Evolutionary conservation across 2,329 filamentous ascomycete genomes (phyloP), one percentile per base, ranked within the genome.

Genomic region (Exutisphaerella laricina): DNA sequence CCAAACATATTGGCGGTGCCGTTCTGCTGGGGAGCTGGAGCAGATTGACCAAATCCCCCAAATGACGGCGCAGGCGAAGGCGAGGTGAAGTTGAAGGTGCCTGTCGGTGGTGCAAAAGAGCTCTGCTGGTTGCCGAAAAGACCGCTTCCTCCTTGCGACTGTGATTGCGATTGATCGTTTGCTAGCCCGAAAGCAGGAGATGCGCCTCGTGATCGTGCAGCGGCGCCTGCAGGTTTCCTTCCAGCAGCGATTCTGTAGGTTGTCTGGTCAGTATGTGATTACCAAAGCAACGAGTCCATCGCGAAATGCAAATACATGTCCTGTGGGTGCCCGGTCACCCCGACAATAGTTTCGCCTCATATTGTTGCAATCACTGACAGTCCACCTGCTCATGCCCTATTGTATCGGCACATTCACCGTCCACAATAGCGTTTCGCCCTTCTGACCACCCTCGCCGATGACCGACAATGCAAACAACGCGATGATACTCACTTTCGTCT

Each of bases 401-500:
- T n/a, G n/a, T n/a, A n/a, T n/a, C n/a, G n/a, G n/a, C n/a, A n/a
- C n/a, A n/a, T n/a, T n/a, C n/a, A n/a, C n/a, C n/a, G n/a, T n/a
- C n/a, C n/a, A n/a, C n/a, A n/a, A n/a, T n/a, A n/a, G n/a, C n/a
- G n/a, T n/a, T n/a, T 29, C 16, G 22, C 21, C 32, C 30, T 9
- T 33, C 30, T 18, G 3, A 17, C 30, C 30, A 18, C 30, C 9
- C 14, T 33, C 30, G 17, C 9, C 30, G 14, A 6, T 10, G 14
- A 12, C 5, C n/a, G n/a, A n/a, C n/a, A n/a, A n/a, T n/a, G 30
- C 7, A 2, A 8, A 3, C 14, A 9, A 17, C 7, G 7, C n/a
- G 9, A 18, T 10, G 41, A 20, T 4, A 61, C 61, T 60, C 44
- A 64, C 61, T 61, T 63, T 43, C 61, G 52, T 36, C 48, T 46